phyloP scores from a whole-genome alignment of 2,329 filamentous ascomycete genomes.

The Ophiostoma himal-ulmi region DNA sequence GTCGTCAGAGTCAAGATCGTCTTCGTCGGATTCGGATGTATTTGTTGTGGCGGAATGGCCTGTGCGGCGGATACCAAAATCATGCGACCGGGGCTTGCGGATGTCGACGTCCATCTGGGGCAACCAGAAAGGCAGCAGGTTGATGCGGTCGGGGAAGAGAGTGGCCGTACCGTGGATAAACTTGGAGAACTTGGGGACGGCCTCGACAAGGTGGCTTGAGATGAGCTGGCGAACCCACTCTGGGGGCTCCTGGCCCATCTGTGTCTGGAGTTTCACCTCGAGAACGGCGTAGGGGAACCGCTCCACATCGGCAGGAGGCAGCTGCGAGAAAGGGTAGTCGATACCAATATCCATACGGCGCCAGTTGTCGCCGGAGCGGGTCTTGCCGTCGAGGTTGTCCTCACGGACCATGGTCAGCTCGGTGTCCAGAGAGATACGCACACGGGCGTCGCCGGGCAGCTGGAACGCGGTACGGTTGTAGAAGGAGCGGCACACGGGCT shows the following conservation, averaged over 20 bases:
- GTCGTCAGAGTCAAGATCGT: conserved; percentile 56
- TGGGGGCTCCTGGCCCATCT: conserved; percentile 87
- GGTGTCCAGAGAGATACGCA: conserved; percentile 93
- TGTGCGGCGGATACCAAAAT: conserved; percentile 83
- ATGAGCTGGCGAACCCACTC: conserved; percentile 95
- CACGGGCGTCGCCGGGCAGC: conserved; percentile 88
- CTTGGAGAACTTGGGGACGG: conserved; percentile 98
- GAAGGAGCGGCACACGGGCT: conserved; percentile 88
- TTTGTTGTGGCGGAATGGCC: conserved; percentile 71
- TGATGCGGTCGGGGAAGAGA: conserved; percentile 78
- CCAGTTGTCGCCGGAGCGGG: conserved; percentile 82
- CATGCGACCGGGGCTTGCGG: conserved; percentile 79
- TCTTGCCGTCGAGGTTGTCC: conserved; percentile 81
- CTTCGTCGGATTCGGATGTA: conserved; percentile 63
- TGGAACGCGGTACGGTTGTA: conserved; percentile 98
- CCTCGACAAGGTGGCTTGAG: conserved; percentile 89
- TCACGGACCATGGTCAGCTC: conserved; percentile 93
- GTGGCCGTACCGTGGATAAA: conserved; percentile 94
- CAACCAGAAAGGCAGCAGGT: conserved; percentile 93
- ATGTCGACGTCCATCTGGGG: conserved; percentile 98
- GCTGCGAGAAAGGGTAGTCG: conserved; percentile 86
- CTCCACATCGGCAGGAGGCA: conserved; percentile 77
- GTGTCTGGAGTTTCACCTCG: conserved; percentile 96
- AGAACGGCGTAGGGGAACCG: conserved; percentile 94
- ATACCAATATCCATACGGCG: conserved; percentile 95